Evolutionary conservation across 495 filamentous ascomycete species (phyloP).

Genomic region (Penicillium egyptiacum): DNA sequence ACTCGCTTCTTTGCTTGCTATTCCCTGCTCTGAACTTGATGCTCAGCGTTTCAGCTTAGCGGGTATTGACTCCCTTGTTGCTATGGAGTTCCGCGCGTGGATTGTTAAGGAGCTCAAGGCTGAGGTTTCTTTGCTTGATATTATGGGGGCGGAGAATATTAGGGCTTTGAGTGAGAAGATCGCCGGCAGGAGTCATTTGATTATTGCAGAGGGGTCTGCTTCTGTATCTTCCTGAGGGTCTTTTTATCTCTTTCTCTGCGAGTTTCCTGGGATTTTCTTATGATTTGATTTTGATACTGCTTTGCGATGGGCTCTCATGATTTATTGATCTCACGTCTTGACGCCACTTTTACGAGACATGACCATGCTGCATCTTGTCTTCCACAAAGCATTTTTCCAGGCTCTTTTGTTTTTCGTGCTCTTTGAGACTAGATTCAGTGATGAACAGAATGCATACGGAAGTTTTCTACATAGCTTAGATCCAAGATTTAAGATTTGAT

Average conservation of each 20-base stretch:
- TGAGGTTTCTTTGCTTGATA: conserved; percentile 42
- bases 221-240: conserved; percentile 1
- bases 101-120: conserved; percentile 35
- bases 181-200: conserved; percentile 13
- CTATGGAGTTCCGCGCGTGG: conserved; percentile 51
- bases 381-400: not conserved
- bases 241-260: not conserved
- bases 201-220: not conserved
- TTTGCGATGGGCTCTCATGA: not conserved
- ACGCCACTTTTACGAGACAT: not conserved
- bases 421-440: not conserved
- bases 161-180: conserved; percentile 28
- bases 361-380: not conserved
- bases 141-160: conserved; percentile 36
- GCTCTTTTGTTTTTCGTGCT: not conserved
- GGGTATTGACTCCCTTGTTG: conserved; percentile 48
- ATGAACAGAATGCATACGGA: not conserved
- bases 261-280: too few relatives aligned
- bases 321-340: not conserved
- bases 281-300: not conserved
- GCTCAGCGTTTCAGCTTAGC: conserved; percentile 32
- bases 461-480: not conserved
- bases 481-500: not conserved
- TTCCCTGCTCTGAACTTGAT: conserved; percentile 43
- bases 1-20: conserved; percentile 31